Evolutionary conservation across 202 grass and related monocot genomes (phyloP).

Genomic region (Setaria italica): DNA sequence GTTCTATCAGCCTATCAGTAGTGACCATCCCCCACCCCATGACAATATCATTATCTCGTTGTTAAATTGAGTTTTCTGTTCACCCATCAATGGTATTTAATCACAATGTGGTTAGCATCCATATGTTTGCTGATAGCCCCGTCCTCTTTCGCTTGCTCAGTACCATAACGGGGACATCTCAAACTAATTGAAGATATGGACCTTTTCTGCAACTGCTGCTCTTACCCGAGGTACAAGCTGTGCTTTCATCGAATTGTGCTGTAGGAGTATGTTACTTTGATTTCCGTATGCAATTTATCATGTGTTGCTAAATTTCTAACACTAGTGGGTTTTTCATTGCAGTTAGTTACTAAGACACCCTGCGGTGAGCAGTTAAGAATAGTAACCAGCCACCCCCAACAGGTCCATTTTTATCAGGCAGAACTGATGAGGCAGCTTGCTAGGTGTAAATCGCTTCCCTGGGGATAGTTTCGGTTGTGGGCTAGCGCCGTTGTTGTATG

Average conservation of each 20-base stretch:
- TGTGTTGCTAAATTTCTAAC: background rate
- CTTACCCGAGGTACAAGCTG: conserved; percentile 27
- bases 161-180: conserved; percentile 84
- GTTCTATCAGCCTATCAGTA: background rate
- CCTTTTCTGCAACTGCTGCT: conserved; percentile 30
- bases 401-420: conserved; percentile 38
- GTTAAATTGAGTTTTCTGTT: background rate
- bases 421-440: conserved; percentile 49
- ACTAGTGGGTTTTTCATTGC: conserved; percentile 18
- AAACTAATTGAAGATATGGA: conserved; percentile 60
- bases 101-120: background rate
- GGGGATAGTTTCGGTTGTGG: conserved; percentile 44
- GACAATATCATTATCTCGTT: background rate
- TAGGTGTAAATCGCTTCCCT: conserved; percentile 58
- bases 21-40: background rate
- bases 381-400: conserved; percentile 39
- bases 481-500: conserved; percentile 45
- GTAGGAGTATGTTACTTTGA: background rate
- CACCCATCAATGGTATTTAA: background rate
- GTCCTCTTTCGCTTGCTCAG: conserved; percentile 38
- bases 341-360: conserved; percentile 12
- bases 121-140: conserved; percentile 25
- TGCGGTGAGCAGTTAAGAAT: conserved; percentile 15
- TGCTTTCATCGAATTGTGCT: background rate
- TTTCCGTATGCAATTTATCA: conserved; percentile 21